Conservation (phyloP, 352 stramenopile genomes). For the Phytophthora foliorum region DNA sequence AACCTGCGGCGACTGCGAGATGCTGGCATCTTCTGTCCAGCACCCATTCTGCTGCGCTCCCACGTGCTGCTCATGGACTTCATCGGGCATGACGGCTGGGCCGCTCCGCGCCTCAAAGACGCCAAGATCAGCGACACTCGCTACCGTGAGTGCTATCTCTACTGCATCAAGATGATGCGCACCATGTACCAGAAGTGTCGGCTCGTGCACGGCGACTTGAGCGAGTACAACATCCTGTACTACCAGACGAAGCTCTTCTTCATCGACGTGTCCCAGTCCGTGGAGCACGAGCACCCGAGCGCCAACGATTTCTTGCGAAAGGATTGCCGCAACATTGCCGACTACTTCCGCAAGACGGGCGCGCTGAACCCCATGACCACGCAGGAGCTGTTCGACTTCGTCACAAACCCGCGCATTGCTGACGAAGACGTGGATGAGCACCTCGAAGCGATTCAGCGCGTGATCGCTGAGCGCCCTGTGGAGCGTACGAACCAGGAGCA, state of each 20-base stretch:
- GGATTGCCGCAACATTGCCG: conserved; percentile 98
- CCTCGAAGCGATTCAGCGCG: conserved; percentile 92
- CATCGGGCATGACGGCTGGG: conserved; percentile 96
- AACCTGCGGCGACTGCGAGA: conserved; percentile 96
- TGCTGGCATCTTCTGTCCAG: conserved; percentile 93
- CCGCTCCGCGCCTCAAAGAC: conserved; percentile 96
- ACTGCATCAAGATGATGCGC: conserved; percentile 97
- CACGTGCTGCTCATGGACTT: conserved; percentile 99
- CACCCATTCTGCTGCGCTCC: conserved; percentile 95
- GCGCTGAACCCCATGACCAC: conserved; percentile 94
- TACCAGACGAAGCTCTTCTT: conserved; percentile 97
- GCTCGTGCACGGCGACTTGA: conserved; percentile 99
- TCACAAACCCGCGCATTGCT: conserved; percentile 81
- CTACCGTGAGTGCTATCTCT: conserved; percentile 95
- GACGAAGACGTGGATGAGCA: conserved; percentile 87
- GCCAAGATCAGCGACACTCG: conserved; percentile 92
- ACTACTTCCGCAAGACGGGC: conserved; percentile 96
- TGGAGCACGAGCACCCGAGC: conserved; percentile 98
- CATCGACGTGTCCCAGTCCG: conserved; percentile 99
- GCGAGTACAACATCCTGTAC: conserved; percentile 99
- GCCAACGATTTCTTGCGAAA: conserved; percentile 98
- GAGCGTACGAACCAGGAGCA: conserved; percentile 82
- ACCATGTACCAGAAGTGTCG: conserved; percentile 97
- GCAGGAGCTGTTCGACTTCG: conserved; percentile 97
- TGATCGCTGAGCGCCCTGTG: conserved; percentile 79